phyloP scores from a whole-genome alignment of 306 rosid species.

The Cucumis melo region DNA sequence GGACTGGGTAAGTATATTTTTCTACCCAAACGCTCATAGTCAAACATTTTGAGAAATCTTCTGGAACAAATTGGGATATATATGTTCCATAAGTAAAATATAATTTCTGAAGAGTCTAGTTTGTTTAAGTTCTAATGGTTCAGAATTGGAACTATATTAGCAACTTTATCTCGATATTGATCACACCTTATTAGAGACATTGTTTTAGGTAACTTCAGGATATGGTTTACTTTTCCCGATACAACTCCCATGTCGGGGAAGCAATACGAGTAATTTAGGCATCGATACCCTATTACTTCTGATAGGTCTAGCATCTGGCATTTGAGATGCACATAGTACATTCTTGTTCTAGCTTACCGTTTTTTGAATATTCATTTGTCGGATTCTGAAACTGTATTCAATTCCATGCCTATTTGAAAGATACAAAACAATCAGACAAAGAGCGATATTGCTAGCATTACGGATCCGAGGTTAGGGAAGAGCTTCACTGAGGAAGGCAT shows the following conservation, averaged over 20 bases:
- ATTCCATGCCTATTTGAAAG: slow-evolving; percentile 12
- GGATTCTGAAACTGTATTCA: neutral
- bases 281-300: neutral
- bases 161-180: too few species aligned
- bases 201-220: neutral
- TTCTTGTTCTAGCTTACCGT: neutral
- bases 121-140: neutral
- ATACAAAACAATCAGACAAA: slow-evolving; percentile 33
- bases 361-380: neutral
- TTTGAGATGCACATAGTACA: neutral
- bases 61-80: neutral
- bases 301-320: neutral
- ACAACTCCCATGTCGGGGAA: neutral
- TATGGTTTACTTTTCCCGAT: neutral
- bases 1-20: slow-evolving; percentile 42
- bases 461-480: slow-evolving; percentile 50
- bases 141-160: neutral
- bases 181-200: neutral
- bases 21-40: neutral
- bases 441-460: slow-evolving; percentile 20
- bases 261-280: neutral
- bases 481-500: slow-evolving; percentile 70
- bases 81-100: neutral
- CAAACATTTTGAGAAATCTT: neutral
- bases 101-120: neutral